phyloP scores from a whole-genome alignment of 345 rosid species.

The Anastatica hierochuntica region DNA sequence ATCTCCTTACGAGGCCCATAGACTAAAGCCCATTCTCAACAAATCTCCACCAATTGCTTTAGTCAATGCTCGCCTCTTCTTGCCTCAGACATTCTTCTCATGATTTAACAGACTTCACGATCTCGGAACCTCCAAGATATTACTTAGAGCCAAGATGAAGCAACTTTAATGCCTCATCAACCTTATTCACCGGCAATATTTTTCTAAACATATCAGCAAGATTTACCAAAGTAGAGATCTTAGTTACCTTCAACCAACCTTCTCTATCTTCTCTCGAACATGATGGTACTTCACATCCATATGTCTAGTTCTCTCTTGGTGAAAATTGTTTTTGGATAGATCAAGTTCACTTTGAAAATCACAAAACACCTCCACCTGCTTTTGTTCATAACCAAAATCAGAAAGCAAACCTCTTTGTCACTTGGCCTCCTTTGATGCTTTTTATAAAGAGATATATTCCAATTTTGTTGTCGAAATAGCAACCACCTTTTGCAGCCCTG shows the following conservation, averaged over 20 bases:
- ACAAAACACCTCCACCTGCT: background rate
- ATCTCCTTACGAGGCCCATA: too few species aligned
- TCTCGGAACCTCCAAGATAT: too few species aligned
- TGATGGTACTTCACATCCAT: background rate
- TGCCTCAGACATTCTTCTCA: too few species aligned
- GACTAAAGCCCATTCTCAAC: too few species aligned
- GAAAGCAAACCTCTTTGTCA: background rate
- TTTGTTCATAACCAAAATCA: background rate
- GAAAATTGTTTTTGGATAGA: background rate
- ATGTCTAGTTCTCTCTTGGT: background rate
- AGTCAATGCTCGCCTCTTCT: too few species aligned
- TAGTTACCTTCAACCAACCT: background rate
- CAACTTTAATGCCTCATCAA: background rate
- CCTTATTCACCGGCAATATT: background rate
- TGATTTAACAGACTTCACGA: too few species aligned
- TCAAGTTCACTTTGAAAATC: background rate
- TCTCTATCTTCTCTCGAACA: background rate
- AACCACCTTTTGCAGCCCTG: background rate
- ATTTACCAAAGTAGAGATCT: background rate
- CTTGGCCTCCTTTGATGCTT: background rate
- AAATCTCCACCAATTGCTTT: too few species aligned
- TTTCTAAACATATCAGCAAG: background rate
- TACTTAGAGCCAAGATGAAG: too few species aligned
- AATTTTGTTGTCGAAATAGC: background rate
- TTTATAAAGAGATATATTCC: background rate